phyloP scores from a whole-genome alignment of 2,329 filamentous ascomycete genomes.

The Aspergillus sp. region DNA sequence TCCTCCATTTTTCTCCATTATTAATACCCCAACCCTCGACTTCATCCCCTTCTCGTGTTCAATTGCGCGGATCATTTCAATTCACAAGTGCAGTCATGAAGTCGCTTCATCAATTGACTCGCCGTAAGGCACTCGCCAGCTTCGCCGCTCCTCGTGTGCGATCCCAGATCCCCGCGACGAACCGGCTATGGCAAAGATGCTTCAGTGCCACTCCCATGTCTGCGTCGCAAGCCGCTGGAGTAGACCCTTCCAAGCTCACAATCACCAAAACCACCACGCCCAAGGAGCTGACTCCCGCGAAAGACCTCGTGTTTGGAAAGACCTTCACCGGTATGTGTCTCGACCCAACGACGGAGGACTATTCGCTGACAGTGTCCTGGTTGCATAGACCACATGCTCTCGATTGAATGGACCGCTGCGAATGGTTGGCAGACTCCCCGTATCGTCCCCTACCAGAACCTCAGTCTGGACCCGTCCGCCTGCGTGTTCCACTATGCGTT shows the following conservation, averaged over 20 bases:
- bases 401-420: slow-evolving; percentile 83
- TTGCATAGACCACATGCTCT: slow-evolving; percentile 86
- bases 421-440: slow-evolving; percentile 79
- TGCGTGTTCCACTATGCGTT: slow-evolving; percentile 99
- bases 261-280: slow-evolving; percentile 73
- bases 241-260: slow-evolving; percentile 74
- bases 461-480: slow-evolving; percentile 90
- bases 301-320: slow-evolving; percentile 84
- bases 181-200: slow-evolving; percentile 46
- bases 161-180: slow-evolving; percentile 23
- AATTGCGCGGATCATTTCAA: neutral
- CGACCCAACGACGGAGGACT: neutral
- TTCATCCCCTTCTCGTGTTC: neutral
- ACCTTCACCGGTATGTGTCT: slow-evolving; percentile 73
- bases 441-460: slow-evolving; percentile 94
- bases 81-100: slow-evolving; percentile 25
- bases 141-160: slow-evolving; percentile 21
- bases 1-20: neutral
- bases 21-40: neutral
- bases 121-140: slow-evolving; percentile 26
- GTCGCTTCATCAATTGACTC: slow-evolving; percentile 34
- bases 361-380: slow-evolving; percentile 16
- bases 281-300: slow-evolving; percentile 68
- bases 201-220: slow-evolving; percentile 42
- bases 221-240: slow-evolving; percentile 52